Base-by-base conservation (phyloP, 1,139 yeast genomes). In the Spencermartinsiella ligniputridi region DNA sequence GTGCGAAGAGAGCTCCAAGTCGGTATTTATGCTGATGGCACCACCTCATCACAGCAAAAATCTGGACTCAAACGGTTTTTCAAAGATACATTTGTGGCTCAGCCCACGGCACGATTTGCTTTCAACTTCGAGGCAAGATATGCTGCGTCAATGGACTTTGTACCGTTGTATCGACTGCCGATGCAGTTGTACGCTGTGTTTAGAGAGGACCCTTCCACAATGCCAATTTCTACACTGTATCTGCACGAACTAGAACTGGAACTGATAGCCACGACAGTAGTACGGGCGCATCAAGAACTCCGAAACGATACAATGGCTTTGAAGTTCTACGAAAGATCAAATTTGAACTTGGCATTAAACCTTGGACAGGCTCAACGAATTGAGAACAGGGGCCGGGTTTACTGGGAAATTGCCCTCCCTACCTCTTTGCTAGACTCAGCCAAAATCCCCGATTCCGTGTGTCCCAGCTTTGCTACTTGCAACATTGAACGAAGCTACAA, bases 381-480 rank as follows among this genome's bases (percentile, higher is more conserved):
- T 5, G 13, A 27, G n/a, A 27, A n/a, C 32, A 27, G 32, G 15
- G 21, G 45, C 33, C 15, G 29, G 50, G 42, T 21, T 43, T 9
- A 16, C 20, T 52, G 48, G 52, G 61, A 59, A 38, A 39, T 55
- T 8, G 47, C 40, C 20, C 41, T 62, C 18, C 56, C 59, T 9
- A 41, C 45, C 1, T 30, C 29, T 1, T 12, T 55, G 8, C 45
- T 56, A 41, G 39, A 50, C 44, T 70, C 71, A 47, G 72, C 76
- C 27, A 57, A 68, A 1, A 55, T 80, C 12, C 83, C 86, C 0
- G 74, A 69, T 39, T 60, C 68, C 44, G 61, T 78, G 6, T 63
- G 79, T 1, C 85, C 86, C 1, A 67, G 76, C 3, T 81, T 81
- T 60, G 64, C 61, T 32, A 76, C 81, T 2, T 81, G 87, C 58